Percentiles rank a stretch among this genome's conserved stretches.
phyloP scores from a whole-genome alignment of 1,139 yeast genomes.

The Yamadazyma triangularis region DNA sequence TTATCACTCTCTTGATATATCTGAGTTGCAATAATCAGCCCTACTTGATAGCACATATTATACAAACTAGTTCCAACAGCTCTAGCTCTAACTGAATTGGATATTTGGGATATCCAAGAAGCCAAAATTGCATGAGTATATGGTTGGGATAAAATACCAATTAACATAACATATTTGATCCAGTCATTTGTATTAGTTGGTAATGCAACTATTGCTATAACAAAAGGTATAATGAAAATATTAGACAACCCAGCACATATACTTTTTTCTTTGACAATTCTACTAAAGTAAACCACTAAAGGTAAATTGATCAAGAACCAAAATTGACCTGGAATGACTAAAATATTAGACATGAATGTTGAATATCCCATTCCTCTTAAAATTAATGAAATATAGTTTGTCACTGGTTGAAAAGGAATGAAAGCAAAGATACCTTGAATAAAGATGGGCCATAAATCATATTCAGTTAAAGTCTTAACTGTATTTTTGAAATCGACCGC shows the following conservation, averaged over 20 bases:
- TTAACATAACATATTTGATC: constrained; percentile 22
- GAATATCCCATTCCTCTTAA: constrained; percentile 47
- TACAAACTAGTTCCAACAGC: constrained; percentile 56
- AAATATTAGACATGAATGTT: constrained; percentile 17
- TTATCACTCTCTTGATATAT: constrained; percentile 50
- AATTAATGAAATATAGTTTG: constrained; percentile 43
- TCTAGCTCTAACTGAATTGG: constrained; percentile 53
- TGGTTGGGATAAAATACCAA: constrained; percentile 37
- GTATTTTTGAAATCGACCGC: constrained; percentile 18
- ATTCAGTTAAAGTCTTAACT: constrained; percentile 28
- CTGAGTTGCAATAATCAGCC: constrained; percentile 44
- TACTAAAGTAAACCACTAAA: constrained; percentile 3
- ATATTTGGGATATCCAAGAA: constrained; percentile 53
- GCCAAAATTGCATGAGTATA: constrained; percentile 49
- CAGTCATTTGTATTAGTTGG: constrained; percentile 18
- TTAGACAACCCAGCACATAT: constrained; percentile 3
- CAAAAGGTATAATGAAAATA: constrained; percentile 4
- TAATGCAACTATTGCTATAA: constrained; percentile 2
- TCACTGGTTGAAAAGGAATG: constrained; percentile 35
- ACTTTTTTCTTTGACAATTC: constrained; percentile 3
- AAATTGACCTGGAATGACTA: constrained; percentile 6
- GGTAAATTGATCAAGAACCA: constrained; percentile 5
- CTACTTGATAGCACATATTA: constrained; percentile 55
- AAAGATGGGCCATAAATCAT: constrained; percentile 52
- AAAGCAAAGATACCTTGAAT: constrained; percentile 40